Percentiles rank a stretch among this genome's conserved stretches.
These are phyloP conservation scores for Metarhizium humberi DNA, from an alignment of 2,329 filamentous ascomycete species.

Conservation along the genomic window DNA sequence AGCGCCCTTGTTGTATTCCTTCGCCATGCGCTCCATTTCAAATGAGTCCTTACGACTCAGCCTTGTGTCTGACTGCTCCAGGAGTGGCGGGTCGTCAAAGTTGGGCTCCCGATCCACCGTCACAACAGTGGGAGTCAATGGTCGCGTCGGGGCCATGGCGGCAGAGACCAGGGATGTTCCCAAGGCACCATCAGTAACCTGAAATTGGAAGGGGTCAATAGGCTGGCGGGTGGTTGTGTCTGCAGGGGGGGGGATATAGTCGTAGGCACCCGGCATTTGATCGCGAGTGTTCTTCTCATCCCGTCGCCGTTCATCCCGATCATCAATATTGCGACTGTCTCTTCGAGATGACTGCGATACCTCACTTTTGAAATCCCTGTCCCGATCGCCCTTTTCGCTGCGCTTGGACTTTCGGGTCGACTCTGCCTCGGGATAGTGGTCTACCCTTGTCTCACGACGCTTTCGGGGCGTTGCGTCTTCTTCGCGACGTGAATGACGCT, in stretches of 20 bases:
- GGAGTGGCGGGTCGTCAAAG: constrained; percentile 29
- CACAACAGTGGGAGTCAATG: constrained; percentile 40
- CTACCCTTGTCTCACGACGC: constrained; percentile 17
- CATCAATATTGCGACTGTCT: constrained; percentile 14
- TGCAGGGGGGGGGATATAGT: not conserved
- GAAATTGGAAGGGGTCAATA: constrained; percentile 51
- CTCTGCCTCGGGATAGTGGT: constrained; percentile 14
- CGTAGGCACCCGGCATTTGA: constrained; percentile 9
- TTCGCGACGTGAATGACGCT: constrained; percentile 21
- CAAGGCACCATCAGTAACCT: constrained; percentile 40
- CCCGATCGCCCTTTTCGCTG: constrained; percentile 17
- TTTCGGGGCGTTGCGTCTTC: constrained; percentile 21
- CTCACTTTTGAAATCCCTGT: constrained; percentile 19
- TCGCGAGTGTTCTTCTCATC: constrained; percentile 19
- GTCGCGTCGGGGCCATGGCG: constrained; percentile 17
- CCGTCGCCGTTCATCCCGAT: constrained; percentile 18
- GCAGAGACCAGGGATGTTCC: not conserved
- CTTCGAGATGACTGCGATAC: constrained; percentile 13
- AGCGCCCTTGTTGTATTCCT: constrained; percentile 18
- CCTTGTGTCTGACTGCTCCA: constrained; percentile 22
- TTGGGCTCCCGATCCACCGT: constrained; percentile 46
- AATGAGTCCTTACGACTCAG: constrained; percentile 42
- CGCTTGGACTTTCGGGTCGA: constrained; percentile 11
- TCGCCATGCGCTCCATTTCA: constrained; percentile 29
- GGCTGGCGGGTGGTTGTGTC: constrained; percentile 10